Conservation (phyloP, 148 eudicot species). For the Silene latifolia region DNA sequence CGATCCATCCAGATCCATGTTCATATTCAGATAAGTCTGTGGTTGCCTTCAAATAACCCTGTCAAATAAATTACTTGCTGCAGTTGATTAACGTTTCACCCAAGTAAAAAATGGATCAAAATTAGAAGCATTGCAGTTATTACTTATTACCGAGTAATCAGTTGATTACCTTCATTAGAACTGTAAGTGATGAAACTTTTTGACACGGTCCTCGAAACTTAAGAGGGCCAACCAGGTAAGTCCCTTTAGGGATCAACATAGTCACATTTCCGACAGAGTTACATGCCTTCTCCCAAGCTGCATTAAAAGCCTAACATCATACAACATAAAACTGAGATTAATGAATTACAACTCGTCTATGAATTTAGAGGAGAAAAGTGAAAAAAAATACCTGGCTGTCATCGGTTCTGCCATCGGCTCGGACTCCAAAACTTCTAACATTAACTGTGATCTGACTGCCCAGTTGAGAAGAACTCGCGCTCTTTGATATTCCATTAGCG, state of each 20-base stretch:
- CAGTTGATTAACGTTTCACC: too few relatives aligned
- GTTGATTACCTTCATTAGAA: conserved; percentile 21
- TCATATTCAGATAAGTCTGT: conserved; percentile 37
- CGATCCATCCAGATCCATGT: conserved; percentile 42
- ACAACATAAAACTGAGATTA: neutral
- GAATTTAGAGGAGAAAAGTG: neutral
- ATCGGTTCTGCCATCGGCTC: conserved; percentile 29
- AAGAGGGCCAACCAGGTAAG: conserved; percentile 36
- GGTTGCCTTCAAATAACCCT: conserved; percentile 51
- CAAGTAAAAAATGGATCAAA: too few relatives aligned
- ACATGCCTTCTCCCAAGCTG: conserved; percentile 36
- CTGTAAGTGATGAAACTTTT: conserved; percentile 18
- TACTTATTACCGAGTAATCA: too few relatives aligned
- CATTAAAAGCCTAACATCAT: conserved; percentile 29
- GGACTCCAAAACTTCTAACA: conserved; percentile 24
- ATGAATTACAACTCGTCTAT: neutral
- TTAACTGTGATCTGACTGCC: conserved; percentile 12
- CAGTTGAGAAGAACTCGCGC: conserved; percentile 6
- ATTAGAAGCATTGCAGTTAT: too few relatives aligned
- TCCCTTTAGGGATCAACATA: conserved; percentile 34
- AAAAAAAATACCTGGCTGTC: conserved; percentile 35
- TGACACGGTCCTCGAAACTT: conserved; percentile 42
- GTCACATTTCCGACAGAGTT: conserved; percentile 26
- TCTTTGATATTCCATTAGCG: conserved; percentile 8
- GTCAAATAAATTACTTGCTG: neutral